Percentiles rank a stretch among this genome's conserved stretches.
phyloP scores from a whole-genome alignment of 371 early-diverging fungal genomes.

The Syncephalastrum monosporum region DNA sequence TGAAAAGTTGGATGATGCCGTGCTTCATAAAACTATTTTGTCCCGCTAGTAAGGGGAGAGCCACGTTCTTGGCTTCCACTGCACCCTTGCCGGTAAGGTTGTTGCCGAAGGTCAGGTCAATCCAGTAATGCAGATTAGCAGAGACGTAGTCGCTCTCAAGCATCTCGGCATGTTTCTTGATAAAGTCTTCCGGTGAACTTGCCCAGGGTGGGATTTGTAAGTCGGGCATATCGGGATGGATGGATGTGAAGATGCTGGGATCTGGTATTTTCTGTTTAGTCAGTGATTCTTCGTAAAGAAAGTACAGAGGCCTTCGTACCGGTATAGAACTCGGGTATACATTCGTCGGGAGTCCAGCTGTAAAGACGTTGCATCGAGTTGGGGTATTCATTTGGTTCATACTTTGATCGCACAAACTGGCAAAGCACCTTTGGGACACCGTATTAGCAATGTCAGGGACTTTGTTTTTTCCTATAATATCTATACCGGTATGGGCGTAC shows the following conservation, averaged over 20 bases:
- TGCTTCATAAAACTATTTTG: constrained; percentile 74
- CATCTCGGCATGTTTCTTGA: constrained; percentile 63
- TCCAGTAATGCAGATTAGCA: constrained; percentile 75
- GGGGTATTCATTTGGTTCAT: constrained; percentile 73
- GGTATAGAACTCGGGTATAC: constrained; percentile 74
- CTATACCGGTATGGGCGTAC: constrained; percentile 61
- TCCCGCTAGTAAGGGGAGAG: constrained; percentile 60
- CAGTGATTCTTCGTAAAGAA: background rate
- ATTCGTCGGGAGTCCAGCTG: constrained; percentile 77
- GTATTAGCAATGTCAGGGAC: background rate
- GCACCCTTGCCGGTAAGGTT: constrained; percentile 78
- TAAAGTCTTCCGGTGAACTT: constrained; percentile 63
- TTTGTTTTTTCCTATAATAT: background rate
- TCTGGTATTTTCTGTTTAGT: constrained; percentile 18
- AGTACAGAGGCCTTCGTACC: constrained; percentile 15
- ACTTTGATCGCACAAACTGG: constrained; percentile 71
- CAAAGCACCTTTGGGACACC: constrained; percentile 39
- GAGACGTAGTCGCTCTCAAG: constrained; percentile 85
- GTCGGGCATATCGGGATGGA: constrained; percentile 70
- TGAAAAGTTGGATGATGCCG: constrained; percentile 74
- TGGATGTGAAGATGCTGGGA: constrained; percentile 63
- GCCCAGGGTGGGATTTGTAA: constrained; percentile 72
- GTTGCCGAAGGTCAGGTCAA: constrained; percentile 83
- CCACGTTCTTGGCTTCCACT: constrained; percentile 72
- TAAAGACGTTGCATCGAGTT: constrained; percentile 62